Evolutionary conservation across 345 rosid species (phyloP).

Genomic region (Eucalyptus fibrosa): DNA sequence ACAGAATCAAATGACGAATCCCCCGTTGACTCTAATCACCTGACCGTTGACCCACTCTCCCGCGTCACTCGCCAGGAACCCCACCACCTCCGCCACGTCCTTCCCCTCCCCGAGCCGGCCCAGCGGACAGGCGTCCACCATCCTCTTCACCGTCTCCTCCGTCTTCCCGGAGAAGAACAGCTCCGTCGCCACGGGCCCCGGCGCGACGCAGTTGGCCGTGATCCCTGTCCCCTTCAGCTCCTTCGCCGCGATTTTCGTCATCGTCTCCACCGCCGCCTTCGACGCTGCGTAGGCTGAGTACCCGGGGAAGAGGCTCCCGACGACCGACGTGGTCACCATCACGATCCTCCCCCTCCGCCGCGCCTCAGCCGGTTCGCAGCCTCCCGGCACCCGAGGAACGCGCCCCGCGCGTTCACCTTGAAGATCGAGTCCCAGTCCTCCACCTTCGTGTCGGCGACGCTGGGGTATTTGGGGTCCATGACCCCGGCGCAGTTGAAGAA

Average conservation of each 20-base stretch:
- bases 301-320: conserved; percentile 25
- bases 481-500: conserved; percentile 35
- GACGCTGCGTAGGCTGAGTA: conserved; percentile 41
- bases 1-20: conserved; percentile 10
- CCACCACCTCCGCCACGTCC: conserved; percentile 32
- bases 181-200: conserved; percentile 46
- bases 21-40: conserved; percentile 34
- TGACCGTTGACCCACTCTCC: conserved; percentile 62
- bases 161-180: conserved; percentile 33
- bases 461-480: conserved; percentile 38
- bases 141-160: conserved; percentile 23
- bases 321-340: conserved; percentile 17
- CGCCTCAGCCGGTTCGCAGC: conserved; percentile 18
- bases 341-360: conserved; percentile 39
- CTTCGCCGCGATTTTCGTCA: conserved; percentile 36
- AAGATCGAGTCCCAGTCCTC: conserved; percentile 55
- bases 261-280: conserved; percentile 40
- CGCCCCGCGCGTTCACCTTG: conserved; percentile 34
- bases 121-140: conserved; percentile 23
- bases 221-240: conserved; percentile 44
- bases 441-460: conserved; percentile 30
- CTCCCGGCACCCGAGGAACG: conserved; percentile 35
- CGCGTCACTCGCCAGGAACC: conserved; percentile 30
- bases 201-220: conserved; percentile 42
- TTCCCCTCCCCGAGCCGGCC: conserved; percentile 29